A percentile compares a stretch with the other conserved stretches of the same genome.
Conservation (phyloP, 495 filamentous ascomycete genomes). For the Penicillium paradoxum region DNA sequence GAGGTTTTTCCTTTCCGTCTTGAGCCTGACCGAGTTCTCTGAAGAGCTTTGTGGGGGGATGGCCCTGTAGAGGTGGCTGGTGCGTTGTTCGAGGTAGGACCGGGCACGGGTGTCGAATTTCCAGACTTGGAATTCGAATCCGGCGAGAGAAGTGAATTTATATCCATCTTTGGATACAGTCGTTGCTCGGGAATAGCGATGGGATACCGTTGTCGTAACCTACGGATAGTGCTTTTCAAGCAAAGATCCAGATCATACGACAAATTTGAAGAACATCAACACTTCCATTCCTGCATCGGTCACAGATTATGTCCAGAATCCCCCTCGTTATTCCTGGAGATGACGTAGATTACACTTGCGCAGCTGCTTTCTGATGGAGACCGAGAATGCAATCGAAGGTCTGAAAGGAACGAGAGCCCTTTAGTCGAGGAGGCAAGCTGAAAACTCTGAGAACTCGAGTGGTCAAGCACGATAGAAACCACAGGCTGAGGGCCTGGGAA, state of each 20-base stretch:
- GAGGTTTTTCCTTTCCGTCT: constrained; percentile 35
- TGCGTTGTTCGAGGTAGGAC: constrained; percentile 28
- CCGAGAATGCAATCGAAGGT: neutral
- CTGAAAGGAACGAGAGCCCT: constrained; percentile 1
- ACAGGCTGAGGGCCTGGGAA: constrained; percentile 23
- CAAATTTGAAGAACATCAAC: constrained; percentile 32
- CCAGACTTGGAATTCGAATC: constrained; percentile 52
- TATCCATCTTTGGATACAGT: constrained; percentile 55
- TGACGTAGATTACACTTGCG: constrained; percentile 7
- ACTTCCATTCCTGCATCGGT: constrained; percentile 43
- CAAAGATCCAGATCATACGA: constrained; percentile 32
- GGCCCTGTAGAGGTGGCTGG: constrained; percentile 24
- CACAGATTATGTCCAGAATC: constrained; percentile 20
- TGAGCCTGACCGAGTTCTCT: constrained; percentile 31
- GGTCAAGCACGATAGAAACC: constrained; percentile 9
- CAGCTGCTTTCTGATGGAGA: neutral
- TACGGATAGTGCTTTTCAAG: constrained; percentile 23
- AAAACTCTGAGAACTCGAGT: neutral
- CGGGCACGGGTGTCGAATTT: constrained; percentile 36
- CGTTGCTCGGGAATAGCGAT: neutral
- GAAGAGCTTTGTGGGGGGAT: constrained; percentile 33
- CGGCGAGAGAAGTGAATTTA: constrained; percentile 67
- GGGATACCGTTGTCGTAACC: constrained; percentile 7
- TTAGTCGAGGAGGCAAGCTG: neutral
- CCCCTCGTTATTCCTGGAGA: constrained; percentile 8